Evolutionary conservation across 768 basidiomycete species (phyloP), one percentile per base, ranked within the genome.

Genomic region (Hericium erinaceus): DNA sequence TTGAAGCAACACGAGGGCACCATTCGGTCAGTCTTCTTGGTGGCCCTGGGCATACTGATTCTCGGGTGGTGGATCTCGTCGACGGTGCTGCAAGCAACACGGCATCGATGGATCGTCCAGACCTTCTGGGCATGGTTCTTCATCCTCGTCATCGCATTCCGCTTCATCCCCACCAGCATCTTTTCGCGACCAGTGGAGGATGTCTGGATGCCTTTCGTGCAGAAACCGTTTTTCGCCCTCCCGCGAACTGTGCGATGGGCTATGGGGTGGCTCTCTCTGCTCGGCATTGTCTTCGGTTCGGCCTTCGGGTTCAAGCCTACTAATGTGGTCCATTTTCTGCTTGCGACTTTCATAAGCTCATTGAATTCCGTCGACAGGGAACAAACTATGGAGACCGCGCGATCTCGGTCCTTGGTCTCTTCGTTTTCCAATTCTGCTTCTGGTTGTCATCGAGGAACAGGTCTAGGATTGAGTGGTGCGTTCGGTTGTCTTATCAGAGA

Each of bases 11-110:
- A 53, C 16, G 65, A 59, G 55, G 49, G 52, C 18, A 56, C 59
- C 37, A 54, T 61, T 48, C 66, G 71, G n/a, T 65, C 67, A 9
- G 72, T 91, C 40, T 69, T 68, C 50, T 80, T 64, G 13, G 60
- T 85, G 0, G 85, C 84, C 11, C 33, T 33, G 33, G 33, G 33
- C 9, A 64, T 75, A 11, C 67, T 84, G 52, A 88, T 93, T 61
- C 73, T 92, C 48, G 90, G 80, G 44, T 93, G 90, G 90, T 93
- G 90, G 90, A 83, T 93, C 41, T 85, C 84, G 59, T 72, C 90
- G 9, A 90, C 81, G 0, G 68, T 90, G 12, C 71, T 92, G 52
- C 64, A 74, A 55, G 82, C 77, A 5, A 92, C 91, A 2, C 81
- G 90, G 54, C 84, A 81, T 69, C 77, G 88, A 73, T 93, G 90